Conservation (phyloP, 1,139 yeast species). For the Schizosaccharomyces versatilis region DNA sequence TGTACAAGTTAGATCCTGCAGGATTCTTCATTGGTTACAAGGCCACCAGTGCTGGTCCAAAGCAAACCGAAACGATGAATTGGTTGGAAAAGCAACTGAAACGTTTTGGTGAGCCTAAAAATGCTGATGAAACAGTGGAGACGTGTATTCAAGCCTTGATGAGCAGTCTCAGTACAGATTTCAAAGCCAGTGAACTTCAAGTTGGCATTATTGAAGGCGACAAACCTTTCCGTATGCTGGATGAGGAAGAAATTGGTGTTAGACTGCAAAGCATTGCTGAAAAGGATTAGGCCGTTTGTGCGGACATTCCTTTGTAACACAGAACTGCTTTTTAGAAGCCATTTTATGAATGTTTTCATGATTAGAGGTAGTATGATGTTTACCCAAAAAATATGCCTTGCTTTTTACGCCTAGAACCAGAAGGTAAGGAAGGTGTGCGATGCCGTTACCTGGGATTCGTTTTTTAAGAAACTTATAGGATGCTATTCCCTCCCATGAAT, state of each 20-base stretch:
- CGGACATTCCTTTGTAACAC: not conserved
- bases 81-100: constrained; percentile 80
- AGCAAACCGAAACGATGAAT: constrained; percentile 87
- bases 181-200: constrained; percentile 79
- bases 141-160: constrained; percentile 70
- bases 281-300: constrained; percentile 38
- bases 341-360: not conserved
- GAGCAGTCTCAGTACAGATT: constrained; percentile 73
- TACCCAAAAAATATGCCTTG: no score
- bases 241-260: constrained; percentile 79
- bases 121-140: constrained; percentile 59
- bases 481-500: no score
- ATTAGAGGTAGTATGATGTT: not conserved
- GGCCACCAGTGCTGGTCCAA: constrained; percentile 91
- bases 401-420: no score
- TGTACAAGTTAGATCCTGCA: constrained; percentile 90
- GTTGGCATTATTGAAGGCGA: constrained; percentile 70
- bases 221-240: constrained; percentile 36
- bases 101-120: constrained; percentile 11
- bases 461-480: no score
- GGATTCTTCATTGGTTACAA: constrained; percentile 82
- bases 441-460: no score
- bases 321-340: not conserved
- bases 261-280: constrained; percentile 85
- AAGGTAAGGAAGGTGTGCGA: no score